phyloP scores from a whole-genome alignment of 495 filamentous ascomycete species.

The Penicillium parvum region DNA sequence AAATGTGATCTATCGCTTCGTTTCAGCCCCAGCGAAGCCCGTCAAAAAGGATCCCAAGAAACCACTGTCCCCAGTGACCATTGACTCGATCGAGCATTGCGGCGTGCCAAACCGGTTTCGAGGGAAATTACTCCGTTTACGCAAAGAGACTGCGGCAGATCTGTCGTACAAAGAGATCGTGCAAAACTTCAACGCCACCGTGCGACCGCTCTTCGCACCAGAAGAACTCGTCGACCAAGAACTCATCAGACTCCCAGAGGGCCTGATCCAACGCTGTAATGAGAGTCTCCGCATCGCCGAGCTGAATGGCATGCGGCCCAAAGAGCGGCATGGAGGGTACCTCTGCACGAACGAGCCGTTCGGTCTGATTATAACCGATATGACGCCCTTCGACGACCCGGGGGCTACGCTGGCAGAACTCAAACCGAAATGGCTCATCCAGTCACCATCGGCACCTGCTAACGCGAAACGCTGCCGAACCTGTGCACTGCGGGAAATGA shows the following conservation, averaged over 20 bases:
- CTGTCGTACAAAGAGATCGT: slow-evolving; percentile 52
- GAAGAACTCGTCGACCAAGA: slow-evolving; percentile 58
- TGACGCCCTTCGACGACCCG: slow-evolving; percentile 53
- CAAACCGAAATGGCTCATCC: slow-evolving; percentile 92
- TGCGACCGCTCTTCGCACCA: slow-evolving; percentile 54
- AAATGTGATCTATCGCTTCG: slow-evolving; percentile 64
- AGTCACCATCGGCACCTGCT: slow-evolving; percentile 71
- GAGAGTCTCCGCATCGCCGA: slow-evolving; percentile 40
- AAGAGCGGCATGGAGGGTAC: slow-evolving; percentile 51
- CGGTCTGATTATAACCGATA: slow-evolving; percentile 75
- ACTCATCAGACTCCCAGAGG: slow-evolving; percentile 48
- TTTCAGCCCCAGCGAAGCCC: slow-evolving; percentile 25
- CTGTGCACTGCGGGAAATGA: slow-evolving; percentile 70
- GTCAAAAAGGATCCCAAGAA: slow-evolving; percentile 9
- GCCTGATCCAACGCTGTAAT: slow-evolving; percentile 49
- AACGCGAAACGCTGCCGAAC: slow-evolving; percentile 71
- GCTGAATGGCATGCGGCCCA: slow-evolving; percentile 28
- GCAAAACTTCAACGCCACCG: slow-evolving; percentile 51
- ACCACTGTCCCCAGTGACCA: not conserved
- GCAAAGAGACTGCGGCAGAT: slow-evolving; percentile 56
- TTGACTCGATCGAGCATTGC: slow-evolving; percentile 5
- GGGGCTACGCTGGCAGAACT: slow-evolving; percentile 62
- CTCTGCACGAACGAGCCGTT: slow-evolving; percentile 54
- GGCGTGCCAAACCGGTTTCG: slow-evolving; percentile 27
- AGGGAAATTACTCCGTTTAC: slow-evolving; percentile 60